These are phyloP conservation scores for Fomitopsis serialis DNA, from an alignment of 768 basidiomycete genomes.

Conservation along the genomic window DNA sequence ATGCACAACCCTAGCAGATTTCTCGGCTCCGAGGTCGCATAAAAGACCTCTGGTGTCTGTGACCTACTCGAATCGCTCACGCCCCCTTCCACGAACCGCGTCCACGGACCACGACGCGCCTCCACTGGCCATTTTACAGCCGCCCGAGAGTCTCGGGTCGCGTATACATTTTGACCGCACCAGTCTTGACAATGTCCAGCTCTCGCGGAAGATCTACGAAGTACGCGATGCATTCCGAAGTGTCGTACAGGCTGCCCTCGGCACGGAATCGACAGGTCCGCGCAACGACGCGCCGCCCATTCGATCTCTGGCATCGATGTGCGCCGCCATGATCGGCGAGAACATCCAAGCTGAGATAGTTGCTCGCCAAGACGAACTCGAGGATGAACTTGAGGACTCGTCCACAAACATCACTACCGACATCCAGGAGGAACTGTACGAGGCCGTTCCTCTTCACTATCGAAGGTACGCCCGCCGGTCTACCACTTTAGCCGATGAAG, in stretches of 20 bases:
- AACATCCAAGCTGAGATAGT: constrained; percentile 32
- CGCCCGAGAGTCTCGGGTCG: constrained; percentile 28
- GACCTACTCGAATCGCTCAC: constrained; percentile 8
- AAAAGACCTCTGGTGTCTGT: constrained; percentile 4
- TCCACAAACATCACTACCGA: constrained; percentile 17
- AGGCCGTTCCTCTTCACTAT: constrained; percentile 44
- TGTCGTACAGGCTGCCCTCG: constrained; percentile 35
- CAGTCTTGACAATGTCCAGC: constrained; percentile 31
- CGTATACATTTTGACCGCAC: constrained; percentile 30
- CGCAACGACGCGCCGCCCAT: constrained; percentile 11
- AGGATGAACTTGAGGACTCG: constrained; percentile 20
- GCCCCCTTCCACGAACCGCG: background rate
- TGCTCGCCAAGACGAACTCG: constrained; percentile 17
- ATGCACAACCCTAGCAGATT: constrained; percentile 32
- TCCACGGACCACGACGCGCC: constrained; percentile 14
- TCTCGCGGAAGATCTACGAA: constrained; percentile 44
- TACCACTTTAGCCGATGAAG: background rate
- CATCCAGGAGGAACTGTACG: constrained; percentile 39
- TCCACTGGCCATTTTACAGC: constrained; percentile 33
- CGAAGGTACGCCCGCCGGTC: constrained; percentile 36
- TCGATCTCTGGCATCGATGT: constrained; percentile 40
- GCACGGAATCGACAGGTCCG: background rate
- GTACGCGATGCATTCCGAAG: constrained; percentile 54
- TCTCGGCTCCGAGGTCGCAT: constrained; percentile 16
- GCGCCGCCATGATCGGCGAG: constrained; percentile 42